phyloP scores from a whole-genome alignment of 2,329 filamentous ascomycete genomes.

The Trichophyton mentagrophytes region DNA sequence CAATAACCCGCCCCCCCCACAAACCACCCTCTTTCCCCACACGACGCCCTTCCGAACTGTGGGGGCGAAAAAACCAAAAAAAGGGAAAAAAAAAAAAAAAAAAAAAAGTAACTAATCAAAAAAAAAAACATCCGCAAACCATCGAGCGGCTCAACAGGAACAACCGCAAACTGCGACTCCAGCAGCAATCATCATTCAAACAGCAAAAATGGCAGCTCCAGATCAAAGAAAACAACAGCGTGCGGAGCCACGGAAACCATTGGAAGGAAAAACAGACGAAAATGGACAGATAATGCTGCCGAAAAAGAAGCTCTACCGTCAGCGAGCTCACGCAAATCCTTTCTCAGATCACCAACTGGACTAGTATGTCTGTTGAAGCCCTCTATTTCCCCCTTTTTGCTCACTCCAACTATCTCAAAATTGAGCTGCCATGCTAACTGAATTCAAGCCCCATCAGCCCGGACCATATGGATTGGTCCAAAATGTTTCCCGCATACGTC shows the following conservation, averaged over 20 bases:
- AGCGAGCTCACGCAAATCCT: conserved; percentile 92
- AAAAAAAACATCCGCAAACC: no score
- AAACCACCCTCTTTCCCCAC: no score
- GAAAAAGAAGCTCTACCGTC: conserved; percentile 90
- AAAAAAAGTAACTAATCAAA: no score
- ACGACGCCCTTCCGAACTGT: no score
- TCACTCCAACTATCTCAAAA: not conserved
- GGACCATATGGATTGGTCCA: conserved; percentile 79
- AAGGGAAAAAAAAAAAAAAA: not conserved
- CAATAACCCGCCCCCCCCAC: no score
- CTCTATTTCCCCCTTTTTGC: not conserved
- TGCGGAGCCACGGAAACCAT: conserved; percentile 47
- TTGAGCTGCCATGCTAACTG: conserved; percentile 5
- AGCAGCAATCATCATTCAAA: not conserved
- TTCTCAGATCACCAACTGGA: conserved; percentile 85
- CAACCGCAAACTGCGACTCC: no score
- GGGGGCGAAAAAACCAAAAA: no score
- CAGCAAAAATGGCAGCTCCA: conserved; percentile 3
- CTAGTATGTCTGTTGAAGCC: conserved; percentile 51
- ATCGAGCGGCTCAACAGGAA: no score
- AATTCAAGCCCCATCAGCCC: conserved; percentile 58
- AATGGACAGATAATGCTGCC: conserved; percentile 42
- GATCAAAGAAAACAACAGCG: conserved; percentile 52
- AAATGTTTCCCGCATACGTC: conserved; percentile 65
- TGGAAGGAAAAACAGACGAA: conserved; percentile 25